Evolutionary conservation across 495 filamentous ascomycete species (phyloP).

Genomic region (Aspergillus campestris): DNA sequence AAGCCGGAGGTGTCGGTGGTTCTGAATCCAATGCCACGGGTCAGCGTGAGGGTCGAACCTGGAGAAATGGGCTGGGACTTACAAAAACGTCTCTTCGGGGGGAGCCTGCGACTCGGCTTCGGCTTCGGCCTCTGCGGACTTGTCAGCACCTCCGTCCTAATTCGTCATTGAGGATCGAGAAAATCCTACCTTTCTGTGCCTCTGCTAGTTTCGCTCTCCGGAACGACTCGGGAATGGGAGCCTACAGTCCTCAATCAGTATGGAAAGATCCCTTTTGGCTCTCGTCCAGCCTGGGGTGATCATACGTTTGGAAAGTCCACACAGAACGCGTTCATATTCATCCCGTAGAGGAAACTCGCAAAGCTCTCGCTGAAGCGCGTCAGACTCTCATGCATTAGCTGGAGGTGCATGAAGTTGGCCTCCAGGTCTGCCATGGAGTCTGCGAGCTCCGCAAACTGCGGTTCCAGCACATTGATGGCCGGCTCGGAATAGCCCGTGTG

Average conservation of each 20-base stretch:
- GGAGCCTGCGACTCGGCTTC: conserved; percentile 31
- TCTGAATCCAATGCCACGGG: conserved; percentile 33
- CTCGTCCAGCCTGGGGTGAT: neutral
- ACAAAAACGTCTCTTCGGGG: conserved; percentile 85
- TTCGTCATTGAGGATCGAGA: no score
- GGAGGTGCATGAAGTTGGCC: conserved; percentile 94
- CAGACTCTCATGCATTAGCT: conserved; percentile 93
- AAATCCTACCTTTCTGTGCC: conserved; percentile 27
- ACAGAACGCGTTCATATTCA: conserved; percentile 99
- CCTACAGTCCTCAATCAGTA: conserved; percentile 30
- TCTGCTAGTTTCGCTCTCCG: conserved; percentile 54
- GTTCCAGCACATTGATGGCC: conserved; percentile 76
- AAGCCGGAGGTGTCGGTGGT: conserved; percentile 87
- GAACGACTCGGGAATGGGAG: conserved; percentile 65
- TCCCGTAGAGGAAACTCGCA: conserved; percentile 84
- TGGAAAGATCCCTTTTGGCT: neutral
- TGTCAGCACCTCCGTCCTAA: conserved; percentile 6
- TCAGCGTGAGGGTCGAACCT: neutral
- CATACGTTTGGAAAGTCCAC: conserved; percentile 92
- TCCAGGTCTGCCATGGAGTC: conserved; percentile 94
- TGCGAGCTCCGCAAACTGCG: conserved; percentile 84
- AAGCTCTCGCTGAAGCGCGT: conserved; percentile 94
- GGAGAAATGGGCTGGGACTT: conserved; percentile 19
- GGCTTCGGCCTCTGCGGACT: conserved; percentile 22
- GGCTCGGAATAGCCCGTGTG: conserved; percentile 45